Evolutionary conservation across 805 yeast species (phyloP).

Genomic region (Isabelozyma heimii): DNA sequence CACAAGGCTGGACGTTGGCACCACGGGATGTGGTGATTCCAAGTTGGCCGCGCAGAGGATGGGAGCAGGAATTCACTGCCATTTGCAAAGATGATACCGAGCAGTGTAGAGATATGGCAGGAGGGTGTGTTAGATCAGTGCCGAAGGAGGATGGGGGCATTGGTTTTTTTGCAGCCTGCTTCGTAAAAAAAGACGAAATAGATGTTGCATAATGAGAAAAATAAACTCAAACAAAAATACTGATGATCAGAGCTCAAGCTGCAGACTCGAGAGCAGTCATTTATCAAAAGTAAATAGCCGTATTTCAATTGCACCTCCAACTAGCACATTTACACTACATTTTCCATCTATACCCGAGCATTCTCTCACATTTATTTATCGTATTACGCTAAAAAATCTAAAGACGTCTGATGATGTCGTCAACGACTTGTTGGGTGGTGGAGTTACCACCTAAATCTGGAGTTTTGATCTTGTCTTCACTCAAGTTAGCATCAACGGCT

Average conservation of each 20-base stretch:
- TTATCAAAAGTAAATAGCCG: background rate
- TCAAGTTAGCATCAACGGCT: constrained; percentile 92
- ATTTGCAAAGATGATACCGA: constrained; percentile 44
- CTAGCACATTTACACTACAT: no score
- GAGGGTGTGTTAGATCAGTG: constrained; percentile 80
- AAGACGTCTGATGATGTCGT: constrained; percentile 66
- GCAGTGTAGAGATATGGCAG: constrained; percentile 50
- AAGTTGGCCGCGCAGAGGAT: constrained; percentile 84
- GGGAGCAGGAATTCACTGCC: constrained; percentile 60
- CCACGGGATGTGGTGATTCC: constrained; percentile 67
- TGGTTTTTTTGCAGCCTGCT: constrained; percentile 95
- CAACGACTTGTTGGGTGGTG: constrained; percentile 81
- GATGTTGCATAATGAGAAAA: no score
- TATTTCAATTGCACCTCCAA: background rate
- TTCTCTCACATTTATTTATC: no score
- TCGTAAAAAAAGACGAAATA: constrained; percentile 37
- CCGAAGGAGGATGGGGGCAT: constrained; percentile 97
- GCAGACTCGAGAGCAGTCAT: background rate
- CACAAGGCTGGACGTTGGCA: constrained; percentile 73
- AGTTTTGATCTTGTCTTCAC: constrained; percentile 74
- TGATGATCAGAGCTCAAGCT: no score
- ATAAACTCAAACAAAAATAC: no score
- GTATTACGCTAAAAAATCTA: constrained; percentile 8
- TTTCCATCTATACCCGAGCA: background rate
- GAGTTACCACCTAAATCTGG: constrained; percentile 95